These are phyloP conservation scores for Torrubiella hemipterigena DNA, from an alignment of 2,329 filamentous ascomycete genomes.

Conservation along the genomic window DNA sequence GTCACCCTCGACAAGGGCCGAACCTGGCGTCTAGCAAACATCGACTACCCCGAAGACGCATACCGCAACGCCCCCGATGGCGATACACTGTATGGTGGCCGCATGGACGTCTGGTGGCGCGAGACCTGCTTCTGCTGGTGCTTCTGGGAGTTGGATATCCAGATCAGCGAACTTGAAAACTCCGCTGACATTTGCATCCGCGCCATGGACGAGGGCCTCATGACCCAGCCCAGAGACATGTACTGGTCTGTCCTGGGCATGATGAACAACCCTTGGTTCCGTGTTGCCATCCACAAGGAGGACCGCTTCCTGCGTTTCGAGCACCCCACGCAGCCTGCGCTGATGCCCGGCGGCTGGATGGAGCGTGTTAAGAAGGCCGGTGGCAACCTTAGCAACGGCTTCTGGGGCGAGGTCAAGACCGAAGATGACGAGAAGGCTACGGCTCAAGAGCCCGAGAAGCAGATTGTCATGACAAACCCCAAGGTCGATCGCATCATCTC, in stretches of 20 bases:
- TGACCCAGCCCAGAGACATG: slow-evolving; percentile 80
- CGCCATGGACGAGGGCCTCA: slow-evolving; percentile 84
- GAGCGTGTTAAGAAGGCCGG: slow-evolving; percentile 75
- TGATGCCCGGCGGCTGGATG: slow-evolving; percentile 84
- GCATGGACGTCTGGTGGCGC: slow-evolving; percentile 68
- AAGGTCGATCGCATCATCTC: slow-evolving; percentile 50
- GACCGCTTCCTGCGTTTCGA: slow-evolving; percentile 57
- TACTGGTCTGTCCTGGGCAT: slow-evolving; percentile 93
- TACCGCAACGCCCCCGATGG: slow-evolving; percentile 54
- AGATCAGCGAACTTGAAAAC: slow-evolving; percentile 45
- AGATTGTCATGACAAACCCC: slow-evolving; percentile 69
- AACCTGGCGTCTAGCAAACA: slow-evolving; percentile 64
- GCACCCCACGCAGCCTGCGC: slow-evolving; percentile 72
- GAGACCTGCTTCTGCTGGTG: slow-evolving; percentile 85
- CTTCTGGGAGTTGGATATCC: slow-evolving; percentile 70
- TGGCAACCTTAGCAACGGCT: slow-evolving; percentile 67
- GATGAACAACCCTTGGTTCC: slow-evolving; percentile 97
- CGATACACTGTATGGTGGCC: slow-evolving; percentile 60
- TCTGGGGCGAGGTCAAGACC: slow-evolving; percentile 66
- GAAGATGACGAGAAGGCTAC: slow-evolving; percentile 25
- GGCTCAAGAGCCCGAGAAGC: slow-evolving; percentile 40
- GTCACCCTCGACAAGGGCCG: slow-evolving; percentile 73
- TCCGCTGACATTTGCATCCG: slow-evolving; percentile 68
- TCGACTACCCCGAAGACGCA: slow-evolving; percentile 75
- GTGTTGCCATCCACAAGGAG: slow-evolving; percentile 64